Evolutionary conservation across 768 basidiomycete genomes (phyloP).

Genomic region (Exsudoporus frostii): DNA sequence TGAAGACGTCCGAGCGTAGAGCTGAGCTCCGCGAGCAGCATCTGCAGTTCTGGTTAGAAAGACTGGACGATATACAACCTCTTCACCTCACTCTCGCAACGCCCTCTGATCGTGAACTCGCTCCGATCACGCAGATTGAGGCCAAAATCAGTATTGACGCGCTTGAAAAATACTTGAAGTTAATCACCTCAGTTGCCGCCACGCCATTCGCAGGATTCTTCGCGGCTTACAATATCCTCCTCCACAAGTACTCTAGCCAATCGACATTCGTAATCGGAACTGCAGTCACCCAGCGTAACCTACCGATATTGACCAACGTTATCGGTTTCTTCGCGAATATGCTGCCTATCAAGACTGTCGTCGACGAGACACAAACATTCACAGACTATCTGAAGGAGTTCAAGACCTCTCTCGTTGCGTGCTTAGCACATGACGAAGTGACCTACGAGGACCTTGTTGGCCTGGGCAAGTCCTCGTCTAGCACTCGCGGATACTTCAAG

Average conservation of each 20-base stretch:
- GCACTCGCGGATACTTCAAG: constrained; percentile 30
- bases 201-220: constrained; percentile 32
- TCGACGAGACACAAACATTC: constrained; percentile 26
- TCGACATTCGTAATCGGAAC: constrained; percentile 28
- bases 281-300: constrained; percentile 30
- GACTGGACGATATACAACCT: constrained; percentile 12
- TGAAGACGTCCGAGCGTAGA: constrained; percentile 29
- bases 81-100: constrained; percentile 26
- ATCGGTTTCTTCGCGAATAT: constrained; percentile 33
- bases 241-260: constrained; percentile 33
- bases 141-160: constrained; percentile 17
- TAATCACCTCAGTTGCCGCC: constrained; percentile 15
- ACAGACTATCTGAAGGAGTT: constrained; percentile 22
- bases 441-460: constrained; percentile 31
- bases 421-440: constrained; percentile 27
- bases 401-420: constrained; percentile 21
- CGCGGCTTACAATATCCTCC: constrained; percentile 31
- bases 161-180: constrained; percentile 19
- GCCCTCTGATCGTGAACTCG: constrained; percentile 25
- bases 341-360: constrained; percentile 27
- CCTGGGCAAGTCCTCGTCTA: constrained; percentile 23
- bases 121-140: constrained; percentile 29
- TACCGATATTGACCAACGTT: constrained; percentile 25
- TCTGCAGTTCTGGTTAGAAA: constrained; percentile 25
- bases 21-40: constrained; percentile 24